Percentiles rank a stretch among this genome's conserved stretches.
Evolutionary conservation across 352 stramenopile genomes (phyloP).

Genomic region (Phytophthora crassamura): DNA sequence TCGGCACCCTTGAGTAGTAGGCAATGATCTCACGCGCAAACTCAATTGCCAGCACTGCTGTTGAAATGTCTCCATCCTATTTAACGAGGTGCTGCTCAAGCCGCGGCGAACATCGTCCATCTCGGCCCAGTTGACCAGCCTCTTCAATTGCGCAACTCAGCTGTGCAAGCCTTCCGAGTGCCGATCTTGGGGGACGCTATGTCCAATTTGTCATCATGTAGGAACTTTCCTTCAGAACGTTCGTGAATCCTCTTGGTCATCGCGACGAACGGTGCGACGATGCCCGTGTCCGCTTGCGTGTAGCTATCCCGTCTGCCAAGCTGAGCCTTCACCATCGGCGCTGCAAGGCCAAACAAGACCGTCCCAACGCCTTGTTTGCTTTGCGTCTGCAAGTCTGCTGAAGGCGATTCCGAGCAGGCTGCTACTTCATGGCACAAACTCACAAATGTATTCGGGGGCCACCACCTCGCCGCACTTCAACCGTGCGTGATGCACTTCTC

Average conservation of each 20-base stretch:
- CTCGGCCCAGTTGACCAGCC: neutral
- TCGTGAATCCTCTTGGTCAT: constrained; percentile 27
- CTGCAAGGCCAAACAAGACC: constrained; percentile 9
- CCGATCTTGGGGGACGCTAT: too few relatives aligned
- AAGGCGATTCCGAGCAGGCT: constrained; percentile 6
- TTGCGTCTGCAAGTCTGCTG: constrained; percentile 2
- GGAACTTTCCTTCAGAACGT: constrained; percentile 19
- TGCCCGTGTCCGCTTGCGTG: neutral
- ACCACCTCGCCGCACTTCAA: constrained; percentile 29
- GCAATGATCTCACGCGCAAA: too few relatives aligned
- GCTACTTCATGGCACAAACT: constrained; percentile 22
- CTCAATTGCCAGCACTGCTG: too few relatives aligned
- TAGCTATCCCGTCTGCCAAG: constrained; percentile 9
- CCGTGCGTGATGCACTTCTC: constrained; percentile 23
- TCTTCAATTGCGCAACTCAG: neutral
- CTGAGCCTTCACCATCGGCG: constrained; percentile 18
- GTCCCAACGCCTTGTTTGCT: neutral
- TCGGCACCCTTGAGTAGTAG: too few relatives aligned
- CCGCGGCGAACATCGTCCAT: too few relatives aligned
- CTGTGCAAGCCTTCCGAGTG: too few relatives aligned
- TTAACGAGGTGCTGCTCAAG: too few relatives aligned
- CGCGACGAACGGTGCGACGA: constrained; percentile 14
- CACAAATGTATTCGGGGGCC: constrained; percentile 36
- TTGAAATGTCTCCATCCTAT: too few relatives aligned
- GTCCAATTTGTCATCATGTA: neutral